Evolutionary conservation across 2,329 filamentous ascomycete species (phyloP).

Genomic region (Neurospora sp.): DNA sequence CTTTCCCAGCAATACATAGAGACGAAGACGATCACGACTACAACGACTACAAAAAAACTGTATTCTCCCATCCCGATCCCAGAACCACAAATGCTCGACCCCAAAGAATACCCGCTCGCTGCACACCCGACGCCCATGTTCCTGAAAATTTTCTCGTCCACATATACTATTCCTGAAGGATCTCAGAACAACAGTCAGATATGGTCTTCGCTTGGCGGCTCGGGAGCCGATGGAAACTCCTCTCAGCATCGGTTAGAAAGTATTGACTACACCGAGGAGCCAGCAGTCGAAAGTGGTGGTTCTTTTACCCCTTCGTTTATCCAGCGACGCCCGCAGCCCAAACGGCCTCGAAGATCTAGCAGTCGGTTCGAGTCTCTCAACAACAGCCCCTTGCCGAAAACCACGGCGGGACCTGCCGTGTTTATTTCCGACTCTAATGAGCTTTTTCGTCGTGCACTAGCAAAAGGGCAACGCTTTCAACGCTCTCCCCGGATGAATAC

Average conservation of each 20-base stretch:
- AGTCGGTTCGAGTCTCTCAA: constrained; percentile 25
- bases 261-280: not conserved
- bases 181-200: not conserved
- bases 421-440: not conserved
- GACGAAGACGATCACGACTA: constrained; percentile 73
- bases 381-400: constrained; percentile 20
- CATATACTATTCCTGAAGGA: not conserved
- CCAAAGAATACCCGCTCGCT: constrained; percentile 84
- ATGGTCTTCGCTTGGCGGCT: not conserved
- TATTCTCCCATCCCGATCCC: constrained; percentile 79
- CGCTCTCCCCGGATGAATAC: not conserved
- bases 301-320: not conserved
- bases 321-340: not conserved
- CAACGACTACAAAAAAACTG: constrained; percentile 74
- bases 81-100: constrained; percentile 65
- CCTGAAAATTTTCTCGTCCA: not conserved
- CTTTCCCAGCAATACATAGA: constrained; percentile 57
- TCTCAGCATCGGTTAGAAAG: not conserved
- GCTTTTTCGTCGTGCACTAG: constrained; percentile 26
- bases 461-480: constrained; percentile 18
- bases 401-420: constrained; percentile 9
- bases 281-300: not conserved
- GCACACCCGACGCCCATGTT: constrained; percentile 60
- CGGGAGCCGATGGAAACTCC: not conserved
- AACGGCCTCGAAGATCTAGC: constrained; percentile 23